Evolutionary conservation across 2,329 filamentous ascomycete genomes (phyloP).

Genomic region (Chaetomium strumarium): DNA sequence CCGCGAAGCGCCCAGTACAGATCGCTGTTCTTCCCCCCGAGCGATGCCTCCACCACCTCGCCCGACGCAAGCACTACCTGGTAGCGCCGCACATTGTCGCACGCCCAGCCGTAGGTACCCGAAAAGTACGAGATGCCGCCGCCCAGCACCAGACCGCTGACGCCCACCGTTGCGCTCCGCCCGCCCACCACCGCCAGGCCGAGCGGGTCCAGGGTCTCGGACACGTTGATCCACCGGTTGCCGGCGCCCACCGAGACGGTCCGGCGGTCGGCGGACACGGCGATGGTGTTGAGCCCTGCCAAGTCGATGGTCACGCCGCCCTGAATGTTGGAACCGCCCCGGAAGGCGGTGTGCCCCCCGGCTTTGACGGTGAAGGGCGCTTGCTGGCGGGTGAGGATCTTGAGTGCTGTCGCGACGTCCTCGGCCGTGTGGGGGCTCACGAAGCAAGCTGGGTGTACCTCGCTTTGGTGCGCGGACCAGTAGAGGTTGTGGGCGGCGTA

Average conservation of each 20-base stretch:
- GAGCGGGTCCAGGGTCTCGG: constrained; percentile 33
- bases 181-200: constrained; percentile 39
- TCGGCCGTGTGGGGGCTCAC: constrained; percentile 32
- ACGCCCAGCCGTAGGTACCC: constrained; percentile 39
- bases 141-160: constrained; percentile 40
- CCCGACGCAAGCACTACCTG: constrained; percentile 45
- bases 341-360: constrained; percentile 47
- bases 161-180: constrained; percentile 37
- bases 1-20: constrained; percentile 36
- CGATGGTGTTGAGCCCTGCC: constrained; percentile 33
- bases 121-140: constrained; percentile 47
- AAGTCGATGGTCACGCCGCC: constrained; percentile 40
- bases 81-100: constrained; percentile 40
- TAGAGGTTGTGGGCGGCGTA: constrained; percentile 26
- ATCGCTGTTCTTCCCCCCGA: constrained; percentile 30
- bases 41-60: constrained; percentile 37
- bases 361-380: constrained; percentile 42
- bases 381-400: constrained; percentile 16
- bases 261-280: constrained; percentile 29
- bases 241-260: constrained; percentile 39
- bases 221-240: constrained; percentile 40
- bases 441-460: constrained; percentile 21
- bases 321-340: constrained; percentile 37
- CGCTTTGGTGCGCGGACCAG: constrained; percentile 30
- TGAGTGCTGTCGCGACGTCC: constrained; percentile 28